Evolutionary conservation across 805 yeast species (phyloP), one percentile per base, ranked within the genome.

Genomic region (Starmerella apis): DNA sequence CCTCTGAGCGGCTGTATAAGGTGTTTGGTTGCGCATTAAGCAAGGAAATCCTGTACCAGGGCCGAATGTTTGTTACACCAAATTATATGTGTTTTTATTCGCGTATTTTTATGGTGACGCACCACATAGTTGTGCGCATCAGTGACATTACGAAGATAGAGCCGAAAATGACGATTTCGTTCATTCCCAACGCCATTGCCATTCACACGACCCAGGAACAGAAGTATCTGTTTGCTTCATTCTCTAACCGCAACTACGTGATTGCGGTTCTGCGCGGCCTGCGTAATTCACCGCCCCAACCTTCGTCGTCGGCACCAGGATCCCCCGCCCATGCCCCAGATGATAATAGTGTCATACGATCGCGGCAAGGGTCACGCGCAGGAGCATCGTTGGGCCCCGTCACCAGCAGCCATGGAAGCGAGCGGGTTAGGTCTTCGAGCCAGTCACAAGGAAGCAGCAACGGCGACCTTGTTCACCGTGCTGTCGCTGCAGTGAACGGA

Each of bases 101-200:
- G 7, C 83, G 82, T 57, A 71, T 92, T 35, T 68, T 90, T 41
- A 96, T 95, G 1, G 88, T 96, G 95, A 83, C 86, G 10, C 86
- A 96, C 9, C 83, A 77, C 55, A 68, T 88, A 33, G 75, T 82
- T 2, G 74, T 92, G 18, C 79, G 86, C 0, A 75, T 80, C 56
- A 77, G 74, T 43, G 95, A 86, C 49, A 77, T 92, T 23, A 71
- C 74, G 10, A 71, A 75, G 25, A 77, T 87, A 57, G 96, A 90
- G 60, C 85, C 86, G 65, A 82, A 80, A 51, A 74, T 80, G 18
- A 86, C 96, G 0, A 96, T 86, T 5, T 95, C 94, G 0, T 70
- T 90, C 22, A 86, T 90, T 61, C 94, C 95, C 20, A 90, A 90
- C 63, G 96, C 95, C 3, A 86, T 90, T 36, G 69, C 76, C 5